Conservation (phyloP, 768 basidiomycete genomes). For the Podaxis mareebaensis region DNA sequence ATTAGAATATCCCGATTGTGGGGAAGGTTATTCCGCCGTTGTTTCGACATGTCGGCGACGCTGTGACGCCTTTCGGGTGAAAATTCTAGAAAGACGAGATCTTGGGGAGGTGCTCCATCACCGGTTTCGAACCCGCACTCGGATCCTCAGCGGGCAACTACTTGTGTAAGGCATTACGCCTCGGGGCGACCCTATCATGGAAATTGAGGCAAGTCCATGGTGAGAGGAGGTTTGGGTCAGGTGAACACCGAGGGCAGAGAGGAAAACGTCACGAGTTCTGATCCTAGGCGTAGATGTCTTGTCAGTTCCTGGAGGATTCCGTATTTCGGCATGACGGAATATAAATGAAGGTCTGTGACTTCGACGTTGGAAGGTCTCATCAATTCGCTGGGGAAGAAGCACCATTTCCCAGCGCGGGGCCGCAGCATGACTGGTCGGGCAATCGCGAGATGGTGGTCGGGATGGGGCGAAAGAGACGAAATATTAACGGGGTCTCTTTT, state of each 20-base stretch:
- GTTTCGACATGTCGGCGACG: not conserved
- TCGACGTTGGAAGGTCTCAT: not conserved
- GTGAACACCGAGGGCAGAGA: not conserved
- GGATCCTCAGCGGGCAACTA: not conserved
- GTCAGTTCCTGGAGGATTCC: not conserved
- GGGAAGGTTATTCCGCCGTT: not conserved
- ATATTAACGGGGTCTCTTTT: not conserved
- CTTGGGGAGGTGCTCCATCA: not conserved
- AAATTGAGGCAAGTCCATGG: not conserved
- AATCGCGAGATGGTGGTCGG: not conserved
- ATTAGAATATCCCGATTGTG: not conserved
- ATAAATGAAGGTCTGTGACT: not conserved
- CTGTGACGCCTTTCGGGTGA: not conserved
- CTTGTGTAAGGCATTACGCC: not conserved
- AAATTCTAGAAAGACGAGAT: not conserved
- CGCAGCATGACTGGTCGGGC: not conserved
- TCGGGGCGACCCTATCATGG: not conserved
- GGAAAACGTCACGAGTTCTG: not conserved
- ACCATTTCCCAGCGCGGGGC: not conserved
- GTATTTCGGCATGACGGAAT: not conserved
- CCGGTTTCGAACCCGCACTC: not conserved
- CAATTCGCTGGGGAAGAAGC: slow-evolving; percentile 9
- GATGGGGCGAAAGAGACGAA: not conserved
- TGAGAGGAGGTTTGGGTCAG: not conserved
- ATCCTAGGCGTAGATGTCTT: not conserved